phyloP scores from a whole-genome alignment of 1,284 basidiomycete genomes.

The Microbotryum scabiosae region DNA sequence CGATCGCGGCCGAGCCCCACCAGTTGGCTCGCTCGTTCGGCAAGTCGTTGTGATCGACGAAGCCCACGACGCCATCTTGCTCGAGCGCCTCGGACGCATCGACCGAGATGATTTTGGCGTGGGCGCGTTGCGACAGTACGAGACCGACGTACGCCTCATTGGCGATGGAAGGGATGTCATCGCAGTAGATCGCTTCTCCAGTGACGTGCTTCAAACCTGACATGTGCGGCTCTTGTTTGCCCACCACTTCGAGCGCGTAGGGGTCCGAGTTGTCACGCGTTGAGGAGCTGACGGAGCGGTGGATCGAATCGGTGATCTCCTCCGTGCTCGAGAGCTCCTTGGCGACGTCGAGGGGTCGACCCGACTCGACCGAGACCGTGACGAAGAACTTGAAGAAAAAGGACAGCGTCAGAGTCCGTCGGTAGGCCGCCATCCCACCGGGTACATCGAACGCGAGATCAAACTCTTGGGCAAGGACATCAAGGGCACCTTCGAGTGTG shows the following conservation, averaged over 20 bases:
- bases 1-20: slow-evolving; percentile 36
- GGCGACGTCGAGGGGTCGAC: slow-evolving; percentile 30
- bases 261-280: slow-evolving; percentile 33
- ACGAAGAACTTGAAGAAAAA: slow-evolving; percentile 40
- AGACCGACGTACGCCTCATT: slow-evolving; percentile 39
- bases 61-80: slow-evolving; percentile 37
- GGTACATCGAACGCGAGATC: slow-evolving; percentile 38
- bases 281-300: slow-evolving; percentile 22
- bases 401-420: slow-evolving; percentile 39
- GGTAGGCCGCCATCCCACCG: slow-evolving; percentile 41
- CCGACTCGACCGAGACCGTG: slow-evolving; percentile 29
- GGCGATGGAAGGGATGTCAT: slow-evolving; percentile 37
- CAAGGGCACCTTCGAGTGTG: slow-evolving; percentile 22
- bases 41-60: slow-evolving; percentile 37
- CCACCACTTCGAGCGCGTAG: slow-evolving; percentile 31
- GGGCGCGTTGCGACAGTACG: slow-evolving; percentile 38
- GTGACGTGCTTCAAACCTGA: slow-evolving; percentile 41
- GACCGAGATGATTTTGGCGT: slow-evolving; percentile 38
- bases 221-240: slow-evolving; percentile 36
- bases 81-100: slow-evolving; percentile 36
- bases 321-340: slow-evolving; percentile 8
- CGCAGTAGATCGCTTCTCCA: slow-evolving; percentile 40
- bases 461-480: slow-evolving; percentile 33
- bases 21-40: slow-evolving; percentile 37
- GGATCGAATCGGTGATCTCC: slow-evolving; percentile 28